Base-by-base conservation (phyloP, 257 asterid species). In the Scutellaria barbata region DNA sequence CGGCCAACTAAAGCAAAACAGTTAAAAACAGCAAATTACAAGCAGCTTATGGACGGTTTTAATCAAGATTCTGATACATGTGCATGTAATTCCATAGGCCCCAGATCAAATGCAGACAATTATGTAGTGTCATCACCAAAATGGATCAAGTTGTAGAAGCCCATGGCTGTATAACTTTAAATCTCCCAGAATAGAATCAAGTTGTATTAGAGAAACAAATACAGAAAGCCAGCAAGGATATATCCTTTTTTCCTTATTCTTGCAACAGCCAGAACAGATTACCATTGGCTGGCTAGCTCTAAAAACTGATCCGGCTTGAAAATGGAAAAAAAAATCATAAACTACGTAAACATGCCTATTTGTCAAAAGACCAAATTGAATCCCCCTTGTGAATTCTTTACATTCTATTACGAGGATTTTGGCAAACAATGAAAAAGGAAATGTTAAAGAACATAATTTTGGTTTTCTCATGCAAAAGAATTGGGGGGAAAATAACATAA, bases 201-300 rank as follows among this genome's bases (percentile, higher is more conserved):
- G n/a, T 8, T 13, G 35, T 13, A 16, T 12, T 48, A 16, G 3
- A 16, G 14, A 30, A 30, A 30, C 35, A 30, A 30, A 8, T 10
- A 47, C 20, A 13, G 53, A 42, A 63, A 63, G 68, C 20, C 65
- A 58, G 47, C 75, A 33, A 56, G 59, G 41, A 52, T 18, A 33
- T 33, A 8, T 35, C 47, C 20, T 7, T 22, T 7, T 22, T 7
- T 69, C 43, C 25, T 13, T 48, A 48, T 13, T 48, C 20, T 17
- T 16, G 53, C 6, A 54, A 55, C 16, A 16, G 16, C 51, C 52
- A 67, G 63, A 51, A 20, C 33, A 51, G 46, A 52, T 16, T 4
- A 37, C 10, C 17, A 67, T 16, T 37, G 7, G 5, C 40, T 52
- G 50, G 63, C 62, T 18, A 67, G 73, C 48, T 18, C 37, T 0